Conservation (phyloP, 129 eudicot species). For the Flaveria robusta region DNA sequence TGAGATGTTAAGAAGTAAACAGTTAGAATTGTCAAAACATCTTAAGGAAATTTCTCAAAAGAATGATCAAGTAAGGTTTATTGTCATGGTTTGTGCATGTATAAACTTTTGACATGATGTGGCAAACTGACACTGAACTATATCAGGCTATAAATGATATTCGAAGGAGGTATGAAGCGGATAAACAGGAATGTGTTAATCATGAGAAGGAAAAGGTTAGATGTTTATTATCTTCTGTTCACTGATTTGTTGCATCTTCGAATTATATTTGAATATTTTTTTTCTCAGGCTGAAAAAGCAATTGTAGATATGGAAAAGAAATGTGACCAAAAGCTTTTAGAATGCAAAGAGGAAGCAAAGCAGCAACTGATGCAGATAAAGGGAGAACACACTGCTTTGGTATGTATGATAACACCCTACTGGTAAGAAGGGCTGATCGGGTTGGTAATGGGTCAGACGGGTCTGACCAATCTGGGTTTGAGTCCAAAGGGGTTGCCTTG, state of each 20-base stretch:
- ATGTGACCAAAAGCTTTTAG: constrained; percentile 63
- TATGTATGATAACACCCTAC: constrained; percentile 36
- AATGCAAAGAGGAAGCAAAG: constrained; percentile 65
- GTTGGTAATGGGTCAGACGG: too few relatives aligned
- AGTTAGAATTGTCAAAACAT: constrained; percentile 83
- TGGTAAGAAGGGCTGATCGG: too few relatives aligned
- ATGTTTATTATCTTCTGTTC: constrained; percentile 14
- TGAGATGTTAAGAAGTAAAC: constrained; percentile 81
- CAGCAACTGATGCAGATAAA: constrained; percentile 54
- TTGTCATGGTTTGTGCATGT: constrained; percentile 19
- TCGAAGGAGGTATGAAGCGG: constrained; percentile 79
- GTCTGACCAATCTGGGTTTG: too few relatives aligned
- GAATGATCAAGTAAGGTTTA: constrained; percentile 75
- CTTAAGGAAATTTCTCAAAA: constrained; percentile 90
- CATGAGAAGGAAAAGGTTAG: constrained; percentile 88
- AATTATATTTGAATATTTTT: constrained; percentile 14
- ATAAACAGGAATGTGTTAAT: constrained; percentile 69
- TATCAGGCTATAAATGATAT: constrained; percentile 86
- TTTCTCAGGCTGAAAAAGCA: constrained; percentile 62
- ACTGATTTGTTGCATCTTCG: neutral
- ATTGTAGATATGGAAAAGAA: constrained; percentile 63
- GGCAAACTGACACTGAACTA: constrained; percentile 32
- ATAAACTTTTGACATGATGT: constrained; percentile 10
- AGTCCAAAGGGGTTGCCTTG: too few relatives aligned
- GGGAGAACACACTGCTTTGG: constrained; percentile 82